Conservation (phyloP, 2,329 filamentous ascomycete genomes). For the Aspergillus novofumigatus region DNA sequence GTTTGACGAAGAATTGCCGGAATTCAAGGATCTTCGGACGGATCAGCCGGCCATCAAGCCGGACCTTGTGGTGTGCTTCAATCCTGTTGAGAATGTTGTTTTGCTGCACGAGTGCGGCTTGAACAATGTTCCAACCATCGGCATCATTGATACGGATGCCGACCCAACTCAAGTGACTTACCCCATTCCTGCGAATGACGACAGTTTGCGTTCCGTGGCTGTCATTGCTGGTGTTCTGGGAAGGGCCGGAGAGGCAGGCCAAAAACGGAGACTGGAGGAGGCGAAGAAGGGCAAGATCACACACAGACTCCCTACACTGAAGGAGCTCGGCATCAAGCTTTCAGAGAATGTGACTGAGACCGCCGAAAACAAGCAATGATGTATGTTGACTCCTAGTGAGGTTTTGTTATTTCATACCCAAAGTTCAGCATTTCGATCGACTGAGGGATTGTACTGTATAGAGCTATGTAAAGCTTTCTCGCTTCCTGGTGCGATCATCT, state of each 20-base stretch:
- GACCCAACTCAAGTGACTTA: slow-evolving; percentile 95
- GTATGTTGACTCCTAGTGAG: background rate
- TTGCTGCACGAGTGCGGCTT: slow-evolving; percentile 86
- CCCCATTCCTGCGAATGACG: slow-evolving; percentile 93
- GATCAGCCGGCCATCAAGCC: slow-evolving; percentile 68
- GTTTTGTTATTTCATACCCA: background rate
- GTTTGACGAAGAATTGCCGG: slow-evolving; percentile 59
- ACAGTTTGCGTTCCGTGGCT: slow-evolving; percentile 78
- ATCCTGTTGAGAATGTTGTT: slow-evolving; percentile 87
- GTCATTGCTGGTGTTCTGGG: slow-evolving; percentile 83
- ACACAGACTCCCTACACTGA: slow-evolving; percentile 40
- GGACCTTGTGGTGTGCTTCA: slow-evolving; percentile 87
- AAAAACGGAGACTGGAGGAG: slow-evolving; percentile 60
- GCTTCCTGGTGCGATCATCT: slow-evolving; percentile 13
- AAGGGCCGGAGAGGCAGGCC: slow-evolving; percentile 74
- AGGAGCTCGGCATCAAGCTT: slow-evolving; percentile 12
- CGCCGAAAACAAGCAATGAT: slow-evolving; percentile 1
- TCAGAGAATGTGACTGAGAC: background rate
- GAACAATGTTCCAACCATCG: slow-evolving; percentile 87
- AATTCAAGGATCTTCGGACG: slow-evolving; percentile 63
- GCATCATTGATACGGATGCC: slow-evolving; percentile 87
- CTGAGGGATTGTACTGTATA: slow-evolving; percentile 32
- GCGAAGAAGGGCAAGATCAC: slow-evolving; percentile 61
- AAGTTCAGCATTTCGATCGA: background rate
- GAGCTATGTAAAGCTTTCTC: slow-evolving; percentile 23